phyloP scores from a whole-genome alignment of 805 yeast species.

The Schizosaccharomyces octosporus region DNA sequence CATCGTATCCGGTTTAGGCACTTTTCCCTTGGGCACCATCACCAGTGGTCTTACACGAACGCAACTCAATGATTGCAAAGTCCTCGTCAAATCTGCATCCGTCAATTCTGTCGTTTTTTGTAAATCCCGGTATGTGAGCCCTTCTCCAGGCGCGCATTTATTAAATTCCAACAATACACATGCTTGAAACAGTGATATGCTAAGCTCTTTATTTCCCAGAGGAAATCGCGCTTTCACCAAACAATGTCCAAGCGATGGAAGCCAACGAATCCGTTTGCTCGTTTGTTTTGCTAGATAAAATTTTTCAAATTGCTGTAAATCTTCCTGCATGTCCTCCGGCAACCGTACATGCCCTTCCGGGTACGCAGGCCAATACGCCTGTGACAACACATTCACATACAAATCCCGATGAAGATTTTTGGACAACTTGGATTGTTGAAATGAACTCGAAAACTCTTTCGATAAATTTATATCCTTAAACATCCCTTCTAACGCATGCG shows the following conservation, averaged over 20 bases:
- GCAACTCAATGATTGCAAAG: conserved; percentile 59
- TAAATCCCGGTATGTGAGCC: conserved; percentile 38
- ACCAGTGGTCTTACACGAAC: conserved; percentile 49
- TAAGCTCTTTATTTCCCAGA: conserved; percentile 12
- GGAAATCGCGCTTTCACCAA: conserved; percentile 12
- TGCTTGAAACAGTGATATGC: conserved; percentile 29
- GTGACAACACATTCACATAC: conserved; percentile 11
- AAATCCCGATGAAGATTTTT: conserved; percentile 3
- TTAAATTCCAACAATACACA: conserved; percentile 50
- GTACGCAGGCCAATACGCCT: conserved; percentile 13
- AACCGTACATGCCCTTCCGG: conserved; percentile 10
- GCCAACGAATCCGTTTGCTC: conserved; percentile 11
- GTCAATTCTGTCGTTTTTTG: conserved; percentile 46
- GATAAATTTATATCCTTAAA: conserved; percentile 50
- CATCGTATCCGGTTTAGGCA: conserved; percentile 34
- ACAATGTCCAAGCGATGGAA: conserved; percentile 12
- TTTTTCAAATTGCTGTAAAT: conserved; percentile 9
- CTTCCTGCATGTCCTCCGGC: conserved; percentile 10
- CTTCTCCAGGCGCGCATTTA: conserved; percentile 19
- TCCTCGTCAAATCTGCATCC: conserved; percentile 43
- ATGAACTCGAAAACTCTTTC: conserved; percentile 18
- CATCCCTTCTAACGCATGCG: conserved; percentile 69
- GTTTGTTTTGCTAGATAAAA: conserved; percentile 10
- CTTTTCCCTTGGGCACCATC: conserved; percentile 54
- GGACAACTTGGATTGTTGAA: conserved; percentile 2